phyloP scores from a whole-genome alignment of 1,139 yeast genomes.

The Protomyces inouyei region DNA sequence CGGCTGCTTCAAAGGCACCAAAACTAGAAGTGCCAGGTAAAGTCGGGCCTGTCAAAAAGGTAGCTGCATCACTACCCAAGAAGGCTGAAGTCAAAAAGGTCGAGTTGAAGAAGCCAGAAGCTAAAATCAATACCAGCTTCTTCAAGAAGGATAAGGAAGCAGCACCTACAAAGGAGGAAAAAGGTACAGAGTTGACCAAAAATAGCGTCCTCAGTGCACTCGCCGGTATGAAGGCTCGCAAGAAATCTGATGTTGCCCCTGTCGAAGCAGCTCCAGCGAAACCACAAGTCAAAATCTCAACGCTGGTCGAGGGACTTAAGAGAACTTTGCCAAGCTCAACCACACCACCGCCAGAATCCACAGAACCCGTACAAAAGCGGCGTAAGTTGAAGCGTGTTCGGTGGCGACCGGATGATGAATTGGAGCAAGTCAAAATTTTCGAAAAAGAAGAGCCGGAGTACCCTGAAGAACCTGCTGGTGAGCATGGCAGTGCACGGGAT shows the following conservation, averaged over 20 bases:
- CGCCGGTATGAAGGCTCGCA: constrained; percentile 23
- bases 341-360: not conserved
- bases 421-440: constrained; percentile 45
- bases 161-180: not conserved
- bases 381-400: constrained; percentile 37
- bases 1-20: not conserved
- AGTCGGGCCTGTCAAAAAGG: not conserved
- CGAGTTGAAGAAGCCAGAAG: constrained; percentile 3
- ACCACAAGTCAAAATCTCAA: constrained; percentile 9
- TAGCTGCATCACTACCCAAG: not conserved
- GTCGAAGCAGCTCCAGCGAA: not conserved
- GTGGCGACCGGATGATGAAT: constrained; percentile 41
- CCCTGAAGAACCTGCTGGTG: constrained; percentile 42
- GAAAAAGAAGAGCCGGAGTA: constrained; percentile 37
- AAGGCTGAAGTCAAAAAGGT: not conserved
- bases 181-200: not conserved
- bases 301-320: constrained; percentile 20
- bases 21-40: not conserved
- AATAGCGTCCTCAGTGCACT: constrained; percentile 19
- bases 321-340: not conserved
- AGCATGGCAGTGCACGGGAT: constrained; percentile 34
- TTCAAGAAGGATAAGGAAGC: constrained; percentile 20
- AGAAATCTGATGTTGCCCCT: constrained; percentile 4
- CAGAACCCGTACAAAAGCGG: constrained; percentile 20
- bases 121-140: constrained; percentile 16